These are phyloP conservation scores for Poa annua DNA, from an alignment of 176 grass and related monocot genomes.

Conservation along the genomic window DNA sequence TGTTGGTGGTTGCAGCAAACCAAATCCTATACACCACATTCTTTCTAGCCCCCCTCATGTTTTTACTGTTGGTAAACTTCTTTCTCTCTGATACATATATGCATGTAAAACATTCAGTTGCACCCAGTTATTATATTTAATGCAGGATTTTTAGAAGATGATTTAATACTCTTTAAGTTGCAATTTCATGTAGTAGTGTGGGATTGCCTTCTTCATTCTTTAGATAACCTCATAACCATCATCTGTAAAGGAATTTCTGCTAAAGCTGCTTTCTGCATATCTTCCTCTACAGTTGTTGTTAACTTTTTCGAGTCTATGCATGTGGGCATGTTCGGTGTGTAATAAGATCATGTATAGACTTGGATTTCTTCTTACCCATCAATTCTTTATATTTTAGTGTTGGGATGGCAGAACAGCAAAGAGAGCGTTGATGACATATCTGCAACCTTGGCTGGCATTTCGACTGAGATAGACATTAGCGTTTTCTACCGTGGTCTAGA, in stretches of 20 bases:
- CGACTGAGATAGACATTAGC: conserved; percentile 82
- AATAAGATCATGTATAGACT: conserved; percentile 16
- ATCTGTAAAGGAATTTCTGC: conserved; percentile 20
- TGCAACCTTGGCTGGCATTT: conserved; percentile 90
- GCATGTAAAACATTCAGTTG: neutral
- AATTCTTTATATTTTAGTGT: conserved; percentile 58
- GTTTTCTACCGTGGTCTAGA: conserved; percentile 81
- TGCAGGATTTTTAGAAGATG: neutral
- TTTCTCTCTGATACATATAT: conserved; percentile 28
- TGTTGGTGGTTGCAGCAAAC: conserved; percentile 79
- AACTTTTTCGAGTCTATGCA: neutral
- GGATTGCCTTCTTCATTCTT: conserved; percentile 23
- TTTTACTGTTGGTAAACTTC: conserved; percentile 86
- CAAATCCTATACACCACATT: conserved; percentile 87
- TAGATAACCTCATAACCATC: conserved; percentile 27
- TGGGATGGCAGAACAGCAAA: conserved; percentile 98
- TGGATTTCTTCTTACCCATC: conserved; percentile 22
- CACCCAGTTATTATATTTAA: conserved; percentile 8
- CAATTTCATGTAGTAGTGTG: neutral
- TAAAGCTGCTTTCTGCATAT: conserved; percentile 10
- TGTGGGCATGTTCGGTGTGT: conserved; percentile 7
- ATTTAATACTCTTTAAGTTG: neutral
- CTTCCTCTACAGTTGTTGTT: conserved; percentile 31
- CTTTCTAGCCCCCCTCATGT: conserved; percentile 82
- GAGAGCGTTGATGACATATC: conserved; percentile 92